Base-by-base conservation (phyloP, 371 early-diverging fungal species). In the Saksenaea oblongispora region DNA sequence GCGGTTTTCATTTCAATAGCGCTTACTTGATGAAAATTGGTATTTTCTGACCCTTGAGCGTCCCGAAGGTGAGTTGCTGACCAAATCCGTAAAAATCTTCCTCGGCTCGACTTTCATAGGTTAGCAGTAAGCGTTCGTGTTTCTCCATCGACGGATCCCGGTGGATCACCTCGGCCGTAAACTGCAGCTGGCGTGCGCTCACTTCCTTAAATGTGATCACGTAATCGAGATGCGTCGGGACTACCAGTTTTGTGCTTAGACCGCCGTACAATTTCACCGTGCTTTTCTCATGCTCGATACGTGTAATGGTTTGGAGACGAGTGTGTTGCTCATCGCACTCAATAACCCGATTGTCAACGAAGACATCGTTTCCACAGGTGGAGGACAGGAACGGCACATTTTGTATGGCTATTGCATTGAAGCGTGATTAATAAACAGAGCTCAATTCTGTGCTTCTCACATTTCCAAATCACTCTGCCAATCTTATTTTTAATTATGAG, bases 21-120 rank as follows among this genome's bases (percentile, higher is more conserved):
- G 14, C 14, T 26, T 41, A 69, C 69, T 64, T 64, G 57, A 69
- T 51, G 22, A 64, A 56, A 39, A 84, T 72, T 0, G 84, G 82
- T 8, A 84, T 75, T 59, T 78, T 79, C 22, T 79, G 72, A 7
- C 84, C 84, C 36, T 83, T 82, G n/a, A 78, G 56, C 13, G 73
- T 70, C 9, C 60, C 56, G 68, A 62, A 66, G 9, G 67, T 66
- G 57, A 72, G 74, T 36, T 79, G 79, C 53, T 83, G 80, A 28
- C 84, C 84, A 67, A 83, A 80, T 0, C 84, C 84, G 69, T 78
- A 80, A 62, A 80, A 75, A 11, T 73, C 61, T 65, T 80, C 80
- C 0, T 75, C 78, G 14, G 65, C 58, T 36, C 71, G 68, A 34
- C 71, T 70, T 22, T 65, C 72, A 28, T 61, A 75, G 1, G 62